A percentile compares a stretch with the other conserved stretches of the same genome.
phyloP scores from a whole-genome alignment of 1,139 yeast genomes.

The Protomyces inouyei region DNA sequence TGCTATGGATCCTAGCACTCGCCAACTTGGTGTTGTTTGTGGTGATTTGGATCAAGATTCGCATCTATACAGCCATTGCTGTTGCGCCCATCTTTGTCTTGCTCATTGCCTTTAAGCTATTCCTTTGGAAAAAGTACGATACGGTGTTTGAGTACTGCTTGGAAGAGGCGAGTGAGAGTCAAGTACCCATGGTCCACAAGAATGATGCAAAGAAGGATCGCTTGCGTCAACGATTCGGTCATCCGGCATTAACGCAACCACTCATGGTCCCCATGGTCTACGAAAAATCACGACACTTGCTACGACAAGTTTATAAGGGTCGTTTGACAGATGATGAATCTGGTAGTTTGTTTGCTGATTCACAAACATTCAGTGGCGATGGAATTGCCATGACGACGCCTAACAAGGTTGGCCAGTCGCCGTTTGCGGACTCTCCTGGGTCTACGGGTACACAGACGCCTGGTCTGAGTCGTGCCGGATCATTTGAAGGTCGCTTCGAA shows the following conservation, averaged over 20 bases:
- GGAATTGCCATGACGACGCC: background rate
- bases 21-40: constrained; percentile 42
- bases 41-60: constrained; percentile 40
- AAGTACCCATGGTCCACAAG: constrained; percentile 26
- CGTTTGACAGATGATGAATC: constrained; percentile 14
- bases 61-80: constrained; percentile 35
- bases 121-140: constrained; percentile 34
- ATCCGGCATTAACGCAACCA: constrained; percentile 38
- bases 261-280: constrained; percentile 41
- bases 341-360: background rate
- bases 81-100: constrained; percentile 39
- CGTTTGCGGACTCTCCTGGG: background rate
- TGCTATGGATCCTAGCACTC: constrained; percentile 40
- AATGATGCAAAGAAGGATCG: constrained; percentile 32
- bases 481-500: background rate
- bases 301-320: constrained; percentile 33
- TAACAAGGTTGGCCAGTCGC: background rate
- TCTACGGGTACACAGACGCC: background rate
- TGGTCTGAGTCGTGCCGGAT: background rate
- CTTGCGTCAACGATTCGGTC: constrained; percentile 37
- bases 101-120: constrained; percentile 39
- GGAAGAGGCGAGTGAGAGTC: constrained; percentile 32
- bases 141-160: constrained; percentile 37
- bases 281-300: constrained; percentile 35
- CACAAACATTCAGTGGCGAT: background rate